phyloP scores from a whole-genome alignment of 2,329 filamentous ascomycete genomes.

The Metarhizium brunneum region DNA sequence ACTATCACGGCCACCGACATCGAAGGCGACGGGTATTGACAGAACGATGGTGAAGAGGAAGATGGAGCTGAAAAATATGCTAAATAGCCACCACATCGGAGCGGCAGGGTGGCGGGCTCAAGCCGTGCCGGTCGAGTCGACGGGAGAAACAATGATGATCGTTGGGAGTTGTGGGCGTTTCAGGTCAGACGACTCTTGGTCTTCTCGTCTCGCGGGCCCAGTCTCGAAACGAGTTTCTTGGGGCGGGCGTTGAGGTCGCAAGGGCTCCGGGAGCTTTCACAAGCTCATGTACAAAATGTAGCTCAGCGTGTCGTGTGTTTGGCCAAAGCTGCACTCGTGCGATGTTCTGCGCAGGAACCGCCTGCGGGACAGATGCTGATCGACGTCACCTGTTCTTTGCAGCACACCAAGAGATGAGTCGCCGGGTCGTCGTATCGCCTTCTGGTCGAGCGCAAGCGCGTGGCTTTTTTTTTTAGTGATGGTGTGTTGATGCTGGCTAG shows the following conservation, averaged over 20 bases:
- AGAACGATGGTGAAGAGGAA: constrained; percentile 91
- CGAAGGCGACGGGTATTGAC: constrained; percentile 93
- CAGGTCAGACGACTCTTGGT: not conserved
- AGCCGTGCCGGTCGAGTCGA: constrained; percentile 6
- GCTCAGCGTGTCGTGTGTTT: not conserved
- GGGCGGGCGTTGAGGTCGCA: no score
- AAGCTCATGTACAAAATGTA: not conserved
- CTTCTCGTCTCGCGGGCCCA: not conserved
- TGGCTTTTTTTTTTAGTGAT: constrained; percentile 3
- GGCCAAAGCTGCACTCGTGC: not conserved
- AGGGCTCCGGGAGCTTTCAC: not conserved
- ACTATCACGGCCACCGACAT: constrained; percentile 91
- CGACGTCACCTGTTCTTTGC: constrained; percentile 6
- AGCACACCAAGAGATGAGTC: not conserved
- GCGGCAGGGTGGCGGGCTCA: constrained; percentile 20
- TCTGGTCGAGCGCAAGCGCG: constrained; percentile 3
- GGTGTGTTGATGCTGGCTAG: constrained; percentile 2
- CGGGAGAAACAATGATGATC: not conserved
- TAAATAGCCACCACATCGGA: constrained; percentile 75
- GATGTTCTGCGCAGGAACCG: constrained; percentile 1
- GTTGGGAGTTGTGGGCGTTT: not conserved
- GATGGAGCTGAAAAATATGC: constrained; percentile 66
- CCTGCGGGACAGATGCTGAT: constrained; percentile 2
- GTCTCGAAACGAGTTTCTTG: not conserved
- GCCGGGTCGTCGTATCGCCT: not conserved